Evolutionary conservation across 805 yeast genomes (phyloP), one percentile per base, ranked within the genome.

Genomic region (Babjeviella inositovora): DNA sequence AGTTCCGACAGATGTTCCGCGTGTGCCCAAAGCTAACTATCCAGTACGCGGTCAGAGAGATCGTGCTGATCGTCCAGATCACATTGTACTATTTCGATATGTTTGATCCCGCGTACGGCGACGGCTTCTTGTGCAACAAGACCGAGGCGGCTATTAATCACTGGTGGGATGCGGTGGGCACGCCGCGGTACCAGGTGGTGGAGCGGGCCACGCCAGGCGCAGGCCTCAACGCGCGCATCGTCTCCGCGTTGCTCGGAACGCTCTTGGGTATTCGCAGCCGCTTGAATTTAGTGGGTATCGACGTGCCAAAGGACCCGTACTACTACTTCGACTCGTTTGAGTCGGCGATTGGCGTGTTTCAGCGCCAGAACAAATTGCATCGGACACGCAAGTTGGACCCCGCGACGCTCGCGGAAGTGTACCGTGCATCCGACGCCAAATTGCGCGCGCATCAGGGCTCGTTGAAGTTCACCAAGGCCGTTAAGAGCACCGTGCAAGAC

Each of bases 81-180:
- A 64, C 77, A 19, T 56, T 87, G 13, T 75, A 67, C 35, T 85
- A 84, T 44, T 85, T 77, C 45, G 77, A 71, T 26, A 45, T 82
- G 19, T 54, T 82, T 8, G 74, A 70, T 23, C 70, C 80, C 0
- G 49, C 50, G 15, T 69, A 62, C 32, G 79, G 80, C 27, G 96
- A 90, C 47, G 97, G 98, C 0, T 50, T 87, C 9, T 49, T 84
- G 3, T 87, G 97, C 43, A 65, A 69, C 27, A 58, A 62, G 27
- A 87, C 98, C 0, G 74, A 73, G 30, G 57, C 48, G 12, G 92
- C 92, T 0, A 61, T 82, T 13, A 37, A 44, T 2, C 54, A 58
- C 21, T 87, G 97, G 96, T 87, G 97, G 96, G 57, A 55, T 17
- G 41, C 66, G 17, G 62, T 75, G 31, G 94, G 93, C 0, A 45